phyloP scores from a whole-genome alignment of 2,329 filamentous ascomycete genomes.

The Podosphaera leucotricha region DNA sequence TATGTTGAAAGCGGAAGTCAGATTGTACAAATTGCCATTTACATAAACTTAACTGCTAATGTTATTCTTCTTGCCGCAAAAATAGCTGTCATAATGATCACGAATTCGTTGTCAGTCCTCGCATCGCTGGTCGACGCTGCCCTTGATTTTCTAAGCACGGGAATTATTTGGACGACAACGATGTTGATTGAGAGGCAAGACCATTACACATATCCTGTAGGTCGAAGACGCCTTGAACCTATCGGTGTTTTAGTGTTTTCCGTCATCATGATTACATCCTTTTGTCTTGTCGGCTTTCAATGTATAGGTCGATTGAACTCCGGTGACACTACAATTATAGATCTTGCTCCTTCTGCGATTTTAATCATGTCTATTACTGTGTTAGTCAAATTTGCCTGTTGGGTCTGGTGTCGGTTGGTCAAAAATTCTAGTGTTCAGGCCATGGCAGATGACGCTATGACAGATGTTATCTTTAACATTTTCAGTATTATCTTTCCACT shows the following conservation, averaged over 20 bases:
- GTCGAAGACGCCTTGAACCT: slow-evolving; percentile 31
- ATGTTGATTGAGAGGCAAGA: slow-evolving; percentile 26
- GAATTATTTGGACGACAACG: slow-evolving; percentile 37
- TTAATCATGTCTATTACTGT: slow-evolving; percentile 32
- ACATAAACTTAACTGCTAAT: slow-evolving; percentile 39
- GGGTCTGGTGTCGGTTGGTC: slow-evolving; percentile 32
- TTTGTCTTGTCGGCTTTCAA: slow-evolving; percentile 35
- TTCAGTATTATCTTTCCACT: slow-evolving; percentile 37
- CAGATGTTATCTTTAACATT: slow-evolving; percentile 40
- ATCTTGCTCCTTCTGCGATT: slow-evolving; percentile 28
- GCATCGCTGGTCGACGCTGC: slow-evolving; percentile 38
- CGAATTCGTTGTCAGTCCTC: slow-evolving; percentile 34
- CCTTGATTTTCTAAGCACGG: slow-evolving; percentile 33
- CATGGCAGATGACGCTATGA: slow-evolving; percentile 38
- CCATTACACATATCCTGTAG: slow-evolving; percentile 27
- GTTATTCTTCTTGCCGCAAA: slow-evolving; percentile 31
- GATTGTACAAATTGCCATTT: slow-evolving; percentile 70
- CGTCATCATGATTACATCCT: slow-evolving; percentile 39
- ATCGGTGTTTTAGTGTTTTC: slow-evolving; percentile 38
- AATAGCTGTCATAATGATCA: slow-evolving; percentile 28
- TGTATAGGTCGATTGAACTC: slow-evolving; percentile 33
- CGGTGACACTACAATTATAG: slow-evolving; percentile 22
- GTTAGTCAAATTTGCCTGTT: slow-evolving; percentile 34
- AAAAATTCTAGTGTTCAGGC: slow-evolving; percentile 42
- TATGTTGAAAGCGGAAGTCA: slow-evolving; percentile 50